Conservation (phyloP, 257 asterid species). For the Lavandula angustifolia region DNA sequence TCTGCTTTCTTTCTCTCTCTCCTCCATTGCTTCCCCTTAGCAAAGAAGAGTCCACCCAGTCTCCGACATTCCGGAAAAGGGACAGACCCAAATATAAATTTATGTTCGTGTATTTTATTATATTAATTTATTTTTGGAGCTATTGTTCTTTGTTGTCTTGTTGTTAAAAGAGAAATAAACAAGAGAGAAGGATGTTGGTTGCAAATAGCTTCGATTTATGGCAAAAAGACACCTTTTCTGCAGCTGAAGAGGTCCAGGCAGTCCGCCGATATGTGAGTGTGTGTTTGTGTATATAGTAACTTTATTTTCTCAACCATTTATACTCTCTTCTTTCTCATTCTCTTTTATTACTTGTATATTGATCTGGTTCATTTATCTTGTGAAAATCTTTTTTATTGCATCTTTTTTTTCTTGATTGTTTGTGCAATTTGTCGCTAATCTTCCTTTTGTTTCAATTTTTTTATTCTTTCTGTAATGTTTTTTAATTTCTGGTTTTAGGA, state of each 20-base stretch:
- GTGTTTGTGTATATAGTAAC: not conserved
- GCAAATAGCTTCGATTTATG: constrained; percentile 84
- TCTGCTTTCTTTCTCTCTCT: constrained; percentile 42
- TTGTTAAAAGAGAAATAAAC: constrained; percentile 30
- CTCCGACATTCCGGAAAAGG: constrained; percentile 21
- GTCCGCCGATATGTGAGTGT: constrained; percentile 77
- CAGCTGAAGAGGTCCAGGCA: constrained; percentile 96
- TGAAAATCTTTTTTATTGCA: not conserved
- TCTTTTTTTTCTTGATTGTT: constrained; percentile 20
- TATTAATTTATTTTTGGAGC: constrained; percentile 18
- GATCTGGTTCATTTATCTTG: constrained; percentile 37
- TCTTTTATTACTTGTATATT: constrained; percentile 14
- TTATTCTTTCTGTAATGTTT: constrained; percentile 20
- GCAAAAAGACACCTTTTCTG: constrained; percentile 84
- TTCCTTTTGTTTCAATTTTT: not conserved
- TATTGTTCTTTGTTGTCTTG: constrained; percentile 30
- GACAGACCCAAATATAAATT: constrained; percentile 11
- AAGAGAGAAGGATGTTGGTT: constrained; percentile 61
- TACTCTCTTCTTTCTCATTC: not conserved
- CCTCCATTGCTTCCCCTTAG: constrained; percentile 51
- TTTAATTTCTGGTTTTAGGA: constrained; percentile 28
- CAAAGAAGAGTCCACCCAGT: constrained; percentile 46
- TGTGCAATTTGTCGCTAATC: constrained; percentile 4
- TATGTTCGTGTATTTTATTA: not conserved
- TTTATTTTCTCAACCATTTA: not conserved